Conservation (phyloP, 306 rosid species). For the Purshia tridentata region DNA sequence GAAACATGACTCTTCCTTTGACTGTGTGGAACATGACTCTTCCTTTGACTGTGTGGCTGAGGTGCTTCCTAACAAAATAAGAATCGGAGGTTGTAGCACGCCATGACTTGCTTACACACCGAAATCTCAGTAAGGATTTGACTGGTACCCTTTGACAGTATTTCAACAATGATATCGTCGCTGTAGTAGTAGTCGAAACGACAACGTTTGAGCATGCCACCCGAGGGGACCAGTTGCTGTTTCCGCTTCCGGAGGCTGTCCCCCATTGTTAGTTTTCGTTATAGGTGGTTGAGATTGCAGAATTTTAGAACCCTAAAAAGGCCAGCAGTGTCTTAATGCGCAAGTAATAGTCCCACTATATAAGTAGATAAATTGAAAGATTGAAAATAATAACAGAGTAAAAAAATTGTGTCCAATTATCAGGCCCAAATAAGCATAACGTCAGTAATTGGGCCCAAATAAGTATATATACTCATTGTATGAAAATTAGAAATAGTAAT, state of each 20-base stretch:
- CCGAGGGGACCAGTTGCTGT: not conserved
- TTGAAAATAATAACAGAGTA: too few relatives aligned
- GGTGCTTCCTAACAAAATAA: conserved; percentile 14
- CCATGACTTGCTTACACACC: conserved; percentile 16
- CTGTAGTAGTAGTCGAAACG: not conserved
- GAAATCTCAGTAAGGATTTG: conserved; percentile 1
- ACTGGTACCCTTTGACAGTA: conserved; percentile 3
- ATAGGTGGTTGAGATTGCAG: too few relatives aligned
- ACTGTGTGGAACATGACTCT: not conserved
- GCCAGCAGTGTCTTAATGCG: too few relatives aligned
- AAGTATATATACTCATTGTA: conserved; percentile 12
- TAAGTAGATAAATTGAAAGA: too few relatives aligned
- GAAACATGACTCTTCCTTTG: not conserved
- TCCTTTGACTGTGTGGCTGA: not conserved
- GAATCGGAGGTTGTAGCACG: not conserved
- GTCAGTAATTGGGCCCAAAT: too few relatives aligned
- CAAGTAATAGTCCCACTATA: too few relatives aligned
- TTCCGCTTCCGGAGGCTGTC: not conserved
- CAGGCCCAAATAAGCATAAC: too few relatives aligned
- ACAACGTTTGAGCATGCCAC: not conserved
- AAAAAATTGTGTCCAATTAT: too few relatives aligned
- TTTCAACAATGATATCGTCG: conserved; percentile 2
- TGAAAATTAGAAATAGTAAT: conserved; percentile 10
- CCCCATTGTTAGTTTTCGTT: not conserved
- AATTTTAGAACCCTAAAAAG: too few relatives aligned